Conservation (phyloP, 2,329 filamentous ascomycete species). For the Teratosphaeria destructans region DNA sequence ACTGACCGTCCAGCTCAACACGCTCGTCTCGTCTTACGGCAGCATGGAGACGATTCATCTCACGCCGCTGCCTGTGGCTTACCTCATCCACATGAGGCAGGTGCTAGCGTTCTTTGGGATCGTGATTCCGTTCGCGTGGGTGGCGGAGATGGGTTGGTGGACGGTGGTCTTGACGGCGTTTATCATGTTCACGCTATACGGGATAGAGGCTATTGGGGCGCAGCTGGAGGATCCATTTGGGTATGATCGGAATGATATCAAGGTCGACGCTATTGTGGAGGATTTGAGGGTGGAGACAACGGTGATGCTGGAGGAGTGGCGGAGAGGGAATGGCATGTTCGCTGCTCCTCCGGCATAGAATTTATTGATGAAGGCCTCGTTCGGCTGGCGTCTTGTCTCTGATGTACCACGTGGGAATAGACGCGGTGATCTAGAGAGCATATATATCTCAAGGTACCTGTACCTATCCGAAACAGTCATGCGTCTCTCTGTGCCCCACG, state of each 20-base stretch:
- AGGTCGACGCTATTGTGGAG: constrained; percentile 55
- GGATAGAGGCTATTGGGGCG: constrained; percentile 52
- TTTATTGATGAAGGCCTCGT: neutral
- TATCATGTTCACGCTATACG: constrained; percentile 54
- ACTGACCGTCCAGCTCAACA: constrained; percentile 48
- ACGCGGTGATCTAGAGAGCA: too few species aligned
- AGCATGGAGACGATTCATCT: constrained; percentile 55
- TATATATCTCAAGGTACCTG: neutral
- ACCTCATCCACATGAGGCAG: constrained; percentile 55
- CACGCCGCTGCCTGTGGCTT: constrained; percentile 55
- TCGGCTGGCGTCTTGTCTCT: neutral
- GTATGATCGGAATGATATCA: constrained; percentile 56
- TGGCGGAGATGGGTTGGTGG: constrained; percentile 54
- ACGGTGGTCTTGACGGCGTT: constrained; percentile 48
- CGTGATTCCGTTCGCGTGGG: constrained; percentile 54
- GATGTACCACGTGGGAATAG: too few species aligned
- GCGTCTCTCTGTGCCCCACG: neutral
- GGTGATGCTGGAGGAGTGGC: constrained; percentile 51
- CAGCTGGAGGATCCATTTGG: constrained; percentile 59
- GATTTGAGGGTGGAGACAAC: constrained; percentile 49
- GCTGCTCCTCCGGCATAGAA: neutral
- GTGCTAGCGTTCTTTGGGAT: constrained; percentile 51
- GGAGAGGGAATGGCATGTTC: constrained; percentile 21
- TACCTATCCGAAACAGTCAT: neutral
- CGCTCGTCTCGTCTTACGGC: constrained; percentile 48